A percentile compares a stretch with the other conserved stretches of the same genome.
These are phyloP conservation scores for Eudorina sp. DNA, from an alignment of 139 green algal genomes.

Conservation along the genomic window DNA sequence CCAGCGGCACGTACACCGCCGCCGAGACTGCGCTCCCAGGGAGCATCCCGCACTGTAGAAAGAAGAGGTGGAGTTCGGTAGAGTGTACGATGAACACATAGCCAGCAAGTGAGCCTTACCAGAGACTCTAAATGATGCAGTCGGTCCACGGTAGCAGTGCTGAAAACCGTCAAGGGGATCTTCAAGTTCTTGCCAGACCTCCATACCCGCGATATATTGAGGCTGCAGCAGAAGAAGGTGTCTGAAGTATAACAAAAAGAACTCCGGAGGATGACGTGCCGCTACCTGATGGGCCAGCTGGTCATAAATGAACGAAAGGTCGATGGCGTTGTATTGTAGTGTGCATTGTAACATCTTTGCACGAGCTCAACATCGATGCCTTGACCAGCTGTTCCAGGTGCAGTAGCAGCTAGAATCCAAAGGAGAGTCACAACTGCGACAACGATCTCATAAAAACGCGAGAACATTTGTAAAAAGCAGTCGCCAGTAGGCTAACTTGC, in stretches of 20 bases:
- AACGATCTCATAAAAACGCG: too few relatives aligned
- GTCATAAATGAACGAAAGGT: slow-evolving; percentile 14
- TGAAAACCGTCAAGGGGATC: slow-evolving; percentile 52
- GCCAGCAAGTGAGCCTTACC: neutral
- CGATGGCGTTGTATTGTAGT: neutral
- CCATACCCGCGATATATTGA: slow-evolving; percentile 29
- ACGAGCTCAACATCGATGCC: slow-evolving; percentile 8
- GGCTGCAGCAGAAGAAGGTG: neutral
- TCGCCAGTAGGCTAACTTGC: too few relatives aligned
- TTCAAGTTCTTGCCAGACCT: neutral
- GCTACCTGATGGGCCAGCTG: slow-evolving; percentile 25
- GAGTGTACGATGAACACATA: too few relatives aligned
- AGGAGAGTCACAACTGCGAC: too few relatives aligned
- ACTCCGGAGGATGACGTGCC: too few relatives aligned
- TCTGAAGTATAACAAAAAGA: too few relatives aligned
- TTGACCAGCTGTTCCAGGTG: neutral
- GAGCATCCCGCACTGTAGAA: neutral
- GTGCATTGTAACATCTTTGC: neutral
- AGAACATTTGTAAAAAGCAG: too few relatives aligned
- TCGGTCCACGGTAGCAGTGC: slow-evolving; percentile 50
- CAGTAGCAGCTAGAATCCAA: neutral
- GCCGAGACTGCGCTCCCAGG: neutral
- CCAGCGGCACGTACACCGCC: slow-evolving; percentile 25
- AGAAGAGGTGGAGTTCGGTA: neutral
- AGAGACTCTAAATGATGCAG: slow-evolving; percentile 58